phyloP scores from a whole-genome alignment of 1,284 basidiomycete species.

The Sporisorium iseilematis-ciliati region DNA sequence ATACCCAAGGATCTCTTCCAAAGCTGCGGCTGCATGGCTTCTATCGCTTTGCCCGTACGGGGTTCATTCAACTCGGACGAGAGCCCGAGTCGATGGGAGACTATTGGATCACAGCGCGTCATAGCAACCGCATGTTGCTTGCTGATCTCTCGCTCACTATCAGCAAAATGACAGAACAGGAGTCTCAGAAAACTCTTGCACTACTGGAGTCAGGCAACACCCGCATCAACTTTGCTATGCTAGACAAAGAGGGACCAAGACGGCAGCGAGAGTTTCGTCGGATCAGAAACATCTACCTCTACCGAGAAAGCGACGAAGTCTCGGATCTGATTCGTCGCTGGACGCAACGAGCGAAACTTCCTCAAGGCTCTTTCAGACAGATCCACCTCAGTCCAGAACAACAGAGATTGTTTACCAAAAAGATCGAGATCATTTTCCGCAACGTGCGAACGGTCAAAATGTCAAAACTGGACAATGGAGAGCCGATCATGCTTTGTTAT shows the following conservation, averaged over 20 bases:
- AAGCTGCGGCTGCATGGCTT: constrained; percentile 9
- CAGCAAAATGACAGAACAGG: neutral
- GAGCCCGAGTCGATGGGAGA: neutral
- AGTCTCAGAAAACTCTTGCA: neutral
- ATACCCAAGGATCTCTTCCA: neutral
- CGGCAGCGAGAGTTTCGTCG: too few species aligned
- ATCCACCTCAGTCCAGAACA: constrained; percentile 2
- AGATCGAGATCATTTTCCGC: constrained; percentile 7
- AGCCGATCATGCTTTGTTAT: constrained; percentile 9
- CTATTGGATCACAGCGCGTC: constrained; percentile 1
- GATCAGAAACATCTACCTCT: neutral
- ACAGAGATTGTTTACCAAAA: neutral
- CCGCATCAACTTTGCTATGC: neutral
- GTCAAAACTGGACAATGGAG: neutral
- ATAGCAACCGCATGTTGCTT: too few species aligned
- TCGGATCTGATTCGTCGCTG: neutral
- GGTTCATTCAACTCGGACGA: neutral
- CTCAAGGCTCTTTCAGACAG: neutral
- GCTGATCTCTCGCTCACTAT: neutral
- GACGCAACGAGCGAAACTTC: neutral
- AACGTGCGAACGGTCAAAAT: neutral
- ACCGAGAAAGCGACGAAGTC: neutral
- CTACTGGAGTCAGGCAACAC: neutral
- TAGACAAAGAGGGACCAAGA: neutral
- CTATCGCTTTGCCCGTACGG: neutral